Base-by-base conservation (phyloP, 164 flowering plant genomes). In the Stephania cephalantha region DNA sequence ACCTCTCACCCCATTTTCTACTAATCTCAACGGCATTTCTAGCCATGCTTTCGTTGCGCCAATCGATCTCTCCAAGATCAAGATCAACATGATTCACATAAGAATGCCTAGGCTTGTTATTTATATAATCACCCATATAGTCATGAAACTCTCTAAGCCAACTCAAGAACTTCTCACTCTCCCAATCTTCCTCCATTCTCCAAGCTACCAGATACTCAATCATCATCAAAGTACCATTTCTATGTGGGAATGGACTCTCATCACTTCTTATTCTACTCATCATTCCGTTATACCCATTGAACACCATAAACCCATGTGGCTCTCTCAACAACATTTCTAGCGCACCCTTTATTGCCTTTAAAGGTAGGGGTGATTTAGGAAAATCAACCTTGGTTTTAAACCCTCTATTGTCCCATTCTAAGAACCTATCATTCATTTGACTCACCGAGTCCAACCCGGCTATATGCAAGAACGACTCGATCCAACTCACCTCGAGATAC, bases 11-110 rank as follows among this genome's bases (percentile, higher is more conserved):
- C 81, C 81, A 79, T 5, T 12, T 46, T 15, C 75, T 75, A 29
- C 78, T 78, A 22, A 69, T 31, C 46, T 79, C 75, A 46, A 78
- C 35, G 1, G 80, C 80, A 42, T 50, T 67, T 9, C 46, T 29
- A 8, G 74, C 44, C 55, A 44, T n/a, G 25, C 22, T 74, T 7
- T 17, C 65, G 65, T 58, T 58, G 17, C 65, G 17, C 65, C 65
- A 58, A 58, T 58, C 65, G 17, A 72, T 68, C 5, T 46, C 75
- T 11, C 81, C 81, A 25, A 79, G 69, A 42, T 79, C 81, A 20
- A 79, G 69, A 66, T 75, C 81, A 22, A 79, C 50, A 25, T 79
- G 71, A 58, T 79, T 79, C 4, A 75, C 81, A 68, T 72, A 79
- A 52, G 55, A 75, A 4, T 50, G 75, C 63, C 81, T 79, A 10